Base-by-base conservation (phyloP, 257 asterid species). In the Nemophila menziesii region DNA sequence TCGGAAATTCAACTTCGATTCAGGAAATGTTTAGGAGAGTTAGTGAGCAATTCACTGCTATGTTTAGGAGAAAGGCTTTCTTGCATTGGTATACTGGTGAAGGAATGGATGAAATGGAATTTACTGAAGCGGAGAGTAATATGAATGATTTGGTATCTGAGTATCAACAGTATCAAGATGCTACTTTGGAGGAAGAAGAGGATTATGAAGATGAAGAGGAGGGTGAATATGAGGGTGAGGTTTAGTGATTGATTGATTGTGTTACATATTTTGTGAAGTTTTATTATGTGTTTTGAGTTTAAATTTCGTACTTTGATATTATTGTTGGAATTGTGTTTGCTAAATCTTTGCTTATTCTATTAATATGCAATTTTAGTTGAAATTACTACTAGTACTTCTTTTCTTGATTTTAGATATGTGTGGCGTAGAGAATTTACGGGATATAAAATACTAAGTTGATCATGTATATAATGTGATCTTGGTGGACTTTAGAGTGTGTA, bases 111-210 rank as follows among this genome's bases (percentile, higher is more conserved):
- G 92, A 82, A 23, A 79, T 82, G 92, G 94, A 82, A 65, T 82
- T 82, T 61, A 82, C 89, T 0, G 85, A 82, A 62, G 94, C 94
- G 0, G 92, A 83, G 72, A 83, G 92, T 69, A 83, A 79, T 51
- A 79, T 83, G 93, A 84, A 84, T 18, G 95, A 84, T 56, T 83
- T 84, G 2, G 93, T 84, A 16, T 84, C 86, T 0, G 95, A 84
- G 71, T 80, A 84, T 66, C 95, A 83, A 75, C 95, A 83, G 66
- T 83, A 83, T 61, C 93, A 83, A 62, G 95, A 83, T 53, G 95
- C 95, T n/a, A 79, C 89, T 26, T 92, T 87, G 2, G 95, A 83
- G 23, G 95, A 83, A 18, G 95, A 83, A 39, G 89, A 65, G 22
- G 89, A 74, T 49, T 77, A 74, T 0, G 82, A 74, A 46, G 92